Base-by-base conservation (phyloP, 2,329 filamentous ascomycete genomes). In the Sarocladium oryzae region DNA sequence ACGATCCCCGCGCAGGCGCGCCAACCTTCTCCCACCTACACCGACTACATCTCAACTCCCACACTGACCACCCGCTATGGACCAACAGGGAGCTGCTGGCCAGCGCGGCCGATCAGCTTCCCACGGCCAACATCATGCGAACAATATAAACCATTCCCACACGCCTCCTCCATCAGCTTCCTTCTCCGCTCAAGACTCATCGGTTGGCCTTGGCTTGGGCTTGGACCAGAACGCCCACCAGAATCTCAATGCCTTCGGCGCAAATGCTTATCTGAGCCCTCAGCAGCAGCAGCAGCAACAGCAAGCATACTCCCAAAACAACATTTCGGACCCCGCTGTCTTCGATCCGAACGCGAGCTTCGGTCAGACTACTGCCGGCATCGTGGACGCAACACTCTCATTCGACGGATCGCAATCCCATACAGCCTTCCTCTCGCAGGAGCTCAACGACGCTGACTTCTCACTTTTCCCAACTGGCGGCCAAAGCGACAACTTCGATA, bases 91-190 rank as follows among this genome's bases (percentile, higher is more conserved):
- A 32, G 45, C 30, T 30, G 45, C 45, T 49, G 60, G 60, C 60
- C 68, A 69, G 57, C 65, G 62, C 65, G 80, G 80, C 64, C 81
- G 81, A 63, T 85, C 82, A 59, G 79, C 77, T 58, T 84, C 83
- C 61, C 73, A 74, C 63, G 74, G 75, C 56, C 75, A 78, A 62
- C 76, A 76, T 59, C 74, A 79, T 62, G 69, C 69, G 64, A 66
- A 73, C 72, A 76, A 82, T 83, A 85, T 86, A 84, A 86, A 78
- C 66, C 81, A 82, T 66, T 78, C 72, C 58, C 82, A 81, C 67
- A 85, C 83, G 60, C 79, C 82, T 60, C 81, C 81, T 63, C 78
- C 77, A 67, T 81, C 81, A 64, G 78, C 78, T 67, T 79, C 77
- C 61, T 72, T 76, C 64, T 70, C 75, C 63, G 56, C 63, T 41